A percentile compares a stretch with the other conserved stretches of the same genome.
These are phyloP conservation scores for Lotmaria passim DNA, from an alignment of 208 protist genomes.

Conservation along the genomic window DNA sequence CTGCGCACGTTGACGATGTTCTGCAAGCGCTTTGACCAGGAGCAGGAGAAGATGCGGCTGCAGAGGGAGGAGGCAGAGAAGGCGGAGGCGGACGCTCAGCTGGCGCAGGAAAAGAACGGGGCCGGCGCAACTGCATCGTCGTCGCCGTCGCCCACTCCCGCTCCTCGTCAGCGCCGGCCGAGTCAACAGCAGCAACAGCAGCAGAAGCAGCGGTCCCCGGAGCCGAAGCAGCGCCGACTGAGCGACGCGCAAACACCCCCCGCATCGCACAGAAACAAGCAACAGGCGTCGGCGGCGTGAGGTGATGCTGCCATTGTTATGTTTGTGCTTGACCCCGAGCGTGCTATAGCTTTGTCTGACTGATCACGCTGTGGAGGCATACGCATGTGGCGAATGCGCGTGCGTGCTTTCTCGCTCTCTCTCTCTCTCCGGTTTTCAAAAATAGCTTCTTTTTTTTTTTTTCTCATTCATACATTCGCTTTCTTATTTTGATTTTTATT, in stretches of 20 bases:
- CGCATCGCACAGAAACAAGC: neutral
- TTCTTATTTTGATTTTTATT: neutral
- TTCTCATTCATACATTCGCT: constrained; percentile 1
- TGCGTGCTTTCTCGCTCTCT: too few species aligned
- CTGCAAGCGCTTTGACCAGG: constrained; percentile 64
- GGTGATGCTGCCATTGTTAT: neutral
- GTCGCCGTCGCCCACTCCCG: neutral
- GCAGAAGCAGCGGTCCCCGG: neutral
- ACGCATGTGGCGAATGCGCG: too few species aligned
- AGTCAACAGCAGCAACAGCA: neutral
- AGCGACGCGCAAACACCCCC: neutral
- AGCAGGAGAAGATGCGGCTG: constrained; percentile 40
- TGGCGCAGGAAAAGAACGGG: neutral
- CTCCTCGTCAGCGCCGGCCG: neutral
- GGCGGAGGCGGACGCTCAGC: neutral
- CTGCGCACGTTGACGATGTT: constrained; percentile 61
- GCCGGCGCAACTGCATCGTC: too few species aligned
- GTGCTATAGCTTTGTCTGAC: too few species aligned
- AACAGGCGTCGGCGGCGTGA: neutral
- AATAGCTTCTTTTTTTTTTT: constrained; percentile 17
- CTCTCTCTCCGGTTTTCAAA: too few species aligned
- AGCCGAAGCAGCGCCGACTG: neutral
- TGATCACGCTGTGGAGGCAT: too few species aligned
- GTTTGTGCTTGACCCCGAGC: neutral
- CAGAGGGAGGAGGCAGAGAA: constrained; percentile 13